These are phyloP conservation scores for Thermothelomyces thermophilus DNA, from an alignment of 2,329 filamentous ascomycete genomes.

Conservation along the genomic window DNA sequence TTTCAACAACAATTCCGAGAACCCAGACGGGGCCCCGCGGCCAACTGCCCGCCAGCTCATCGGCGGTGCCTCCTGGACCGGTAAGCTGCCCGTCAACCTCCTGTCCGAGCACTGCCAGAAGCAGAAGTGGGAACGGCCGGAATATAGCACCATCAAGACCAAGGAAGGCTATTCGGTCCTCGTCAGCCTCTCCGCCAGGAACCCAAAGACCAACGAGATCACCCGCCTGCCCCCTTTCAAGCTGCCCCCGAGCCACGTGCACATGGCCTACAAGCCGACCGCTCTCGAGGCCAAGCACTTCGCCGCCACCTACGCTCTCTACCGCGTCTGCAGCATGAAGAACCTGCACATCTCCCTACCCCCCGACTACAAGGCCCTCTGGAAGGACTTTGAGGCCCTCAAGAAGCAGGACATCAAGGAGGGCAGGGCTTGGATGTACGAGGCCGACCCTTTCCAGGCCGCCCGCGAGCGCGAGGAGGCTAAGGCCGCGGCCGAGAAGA, in stretches of 20 bases:
- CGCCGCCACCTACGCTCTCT: slow-evolving; percentile 84
- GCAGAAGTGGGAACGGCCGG: slow-evolving; percentile 89
- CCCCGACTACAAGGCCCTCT: slow-evolving; percentile 79
- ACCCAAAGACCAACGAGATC: slow-evolving; percentile 76
- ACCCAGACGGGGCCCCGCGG: slow-evolving; percentile 42
- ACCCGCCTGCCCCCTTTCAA: slow-evolving; percentile 74
- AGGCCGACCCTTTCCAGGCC: slow-evolving; percentile 85
- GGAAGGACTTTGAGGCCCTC: slow-evolving; percentile 82
- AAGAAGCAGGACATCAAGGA: slow-evolving; percentile 76
- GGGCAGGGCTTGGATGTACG: slow-evolving; percentile 84
- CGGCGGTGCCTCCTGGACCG: slow-evolving; percentile 93
- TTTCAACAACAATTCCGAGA: slow-evolving; percentile 3
- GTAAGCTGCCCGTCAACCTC: slow-evolving; percentile 89
- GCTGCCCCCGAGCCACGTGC: slow-evolving; percentile 67
- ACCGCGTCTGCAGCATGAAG: slow-evolving; percentile 88
- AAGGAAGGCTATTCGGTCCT: slow-evolving; percentile 70
- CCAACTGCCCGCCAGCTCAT: slow-evolving; percentile 74
- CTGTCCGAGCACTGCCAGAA: slow-evolving; percentile 93
- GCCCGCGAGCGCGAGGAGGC: slow-evolving; percentile 73
- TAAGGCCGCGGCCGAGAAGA: slow-evolving; percentile 70
- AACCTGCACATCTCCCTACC: slow-evolving; percentile 94
- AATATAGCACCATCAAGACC: slow-evolving; percentile 75
- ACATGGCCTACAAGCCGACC: slow-evolving; percentile 68
- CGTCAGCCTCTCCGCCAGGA: slow-evolving; percentile 68
- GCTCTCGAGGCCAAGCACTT: slow-evolving; percentile 89